Percentiles rank a stretch among this genome's conserved stretches.
phyloP scores from a whole-genome alignment of 2,329 filamentous ascomycete species.

The Penicillium sp. region DNA sequence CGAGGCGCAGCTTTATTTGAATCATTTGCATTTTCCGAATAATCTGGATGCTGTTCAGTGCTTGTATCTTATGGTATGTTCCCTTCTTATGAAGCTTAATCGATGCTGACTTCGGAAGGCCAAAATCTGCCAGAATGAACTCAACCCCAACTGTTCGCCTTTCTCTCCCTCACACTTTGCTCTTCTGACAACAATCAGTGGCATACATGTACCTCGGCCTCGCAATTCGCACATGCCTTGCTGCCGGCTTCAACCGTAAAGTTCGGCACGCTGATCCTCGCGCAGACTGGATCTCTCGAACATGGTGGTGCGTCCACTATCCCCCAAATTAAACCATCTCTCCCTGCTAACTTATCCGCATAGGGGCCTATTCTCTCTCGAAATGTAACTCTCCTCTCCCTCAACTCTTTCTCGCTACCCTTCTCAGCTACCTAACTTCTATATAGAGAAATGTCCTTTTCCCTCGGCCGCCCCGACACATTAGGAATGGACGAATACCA shows the following conservation, averaged over 20 bases:
- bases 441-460: constrained; percentile 53
- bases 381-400: constrained; percentile 39
- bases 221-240: constrained; percentile 53
- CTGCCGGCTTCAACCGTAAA: constrained; percentile 55
- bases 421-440: neutral
- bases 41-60: constrained; percentile 56
- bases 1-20: constrained; percentile 46
- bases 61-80: constrained; percentile 51
- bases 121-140: constrained; percentile 56
- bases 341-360: neutral
- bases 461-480: constrained; percentile 55
- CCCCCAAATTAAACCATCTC: neutral
- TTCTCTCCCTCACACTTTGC: neutral
- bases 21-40: constrained; percentile 49
- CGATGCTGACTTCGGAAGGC: constrained; percentile 35
- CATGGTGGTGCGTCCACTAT: constrained; percentile 49
- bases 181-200: constrained; percentile 26
- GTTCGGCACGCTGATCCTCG: constrained; percentile 40
- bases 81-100: rapidly evolving
- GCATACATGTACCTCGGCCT: constrained; percentile 57
- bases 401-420: neutral
- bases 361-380: constrained; percentile 52
- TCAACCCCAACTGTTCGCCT: constrained; percentile 51
- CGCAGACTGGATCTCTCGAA: constrained; percentile 49
- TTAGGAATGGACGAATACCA: constrained; percentile 56